Conservation (phyloP, 345 rosid species). For the Linum usitatissimum region DNA sequence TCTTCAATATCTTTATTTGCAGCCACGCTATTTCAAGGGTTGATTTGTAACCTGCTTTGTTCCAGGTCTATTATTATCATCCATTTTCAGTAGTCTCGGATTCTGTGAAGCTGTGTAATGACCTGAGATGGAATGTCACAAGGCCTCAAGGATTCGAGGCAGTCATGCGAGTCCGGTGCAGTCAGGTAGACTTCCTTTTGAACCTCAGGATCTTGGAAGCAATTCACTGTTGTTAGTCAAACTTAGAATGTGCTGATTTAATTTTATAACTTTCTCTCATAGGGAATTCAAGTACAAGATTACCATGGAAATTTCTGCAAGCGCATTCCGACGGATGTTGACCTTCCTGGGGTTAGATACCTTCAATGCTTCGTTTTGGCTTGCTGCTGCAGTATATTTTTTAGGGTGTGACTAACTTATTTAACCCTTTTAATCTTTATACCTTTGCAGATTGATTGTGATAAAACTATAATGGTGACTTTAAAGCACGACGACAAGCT, state of each 20-base stretch:
- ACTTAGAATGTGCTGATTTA: background rate
- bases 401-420: background rate
- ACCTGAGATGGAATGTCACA: slow-evolving; percentile 94
- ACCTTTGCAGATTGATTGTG: slow-evolving; percentile 69
- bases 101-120: slow-evolving; percentile 90
- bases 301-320: slow-evolving; percentile 92
- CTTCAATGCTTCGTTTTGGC: background rate
- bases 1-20: background rate
- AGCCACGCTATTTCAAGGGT: background rate
- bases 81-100: slow-evolving; percentile 91
- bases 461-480: slow-evolving; percentile 85
- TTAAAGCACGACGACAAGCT: slow-evolving; percentile 92
- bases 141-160: slow-evolving; percentile 99
- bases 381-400: no score
- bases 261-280: slow-evolving; percentile 12
- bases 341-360: slow-evolving; percentile 74
- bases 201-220: background rate
- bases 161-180: slow-evolving; percentile 94
- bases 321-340: slow-evolving; percentile 93
- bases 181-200: slow-evolving; percentile 46
- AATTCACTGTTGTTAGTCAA: background rate
- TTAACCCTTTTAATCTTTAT: slow-evolving; percentile 14
- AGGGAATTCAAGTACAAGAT: slow-evolving; percentile 98
- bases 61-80: slow-evolving; percentile 80
- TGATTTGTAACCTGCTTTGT: slow-evolving; percentile 2